These are phyloP conservation scores for Saprolegnia parasitica DNA, from an alignment of 352 stramenopile species.

Conservation along the genomic window DNA sequence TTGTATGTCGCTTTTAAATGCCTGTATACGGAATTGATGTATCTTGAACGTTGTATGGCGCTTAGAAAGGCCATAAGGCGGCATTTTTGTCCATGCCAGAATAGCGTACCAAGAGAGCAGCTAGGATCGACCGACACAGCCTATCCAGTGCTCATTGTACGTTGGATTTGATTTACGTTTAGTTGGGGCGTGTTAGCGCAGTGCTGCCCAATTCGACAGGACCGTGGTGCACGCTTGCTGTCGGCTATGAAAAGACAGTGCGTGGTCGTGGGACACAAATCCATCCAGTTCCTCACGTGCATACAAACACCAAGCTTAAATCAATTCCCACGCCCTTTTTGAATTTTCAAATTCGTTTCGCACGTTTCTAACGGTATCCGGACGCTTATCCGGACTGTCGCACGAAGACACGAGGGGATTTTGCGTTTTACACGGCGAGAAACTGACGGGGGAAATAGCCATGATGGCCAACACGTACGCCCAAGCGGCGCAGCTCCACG, in stretches of 20 bases:
- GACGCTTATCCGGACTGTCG: background rate
- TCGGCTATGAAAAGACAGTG: background rate
- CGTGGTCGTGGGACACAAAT: background rate
- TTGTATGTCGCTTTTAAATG: too few species aligned
- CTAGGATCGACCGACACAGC: too few species aligned
- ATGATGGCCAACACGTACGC: background rate
- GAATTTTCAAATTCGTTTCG: background rate
- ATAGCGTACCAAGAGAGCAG: too few species aligned
- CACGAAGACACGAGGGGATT: background rate
- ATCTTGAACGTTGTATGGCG: too few species aligned
- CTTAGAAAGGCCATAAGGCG: too few species aligned
- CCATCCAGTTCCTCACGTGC: background rate
- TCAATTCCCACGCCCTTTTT: background rate
- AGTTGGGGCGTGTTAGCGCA: background rate
- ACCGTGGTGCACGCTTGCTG: background rate
- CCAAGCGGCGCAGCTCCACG: too few species aligned
- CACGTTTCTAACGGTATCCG: background rate
- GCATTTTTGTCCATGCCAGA: too few species aligned
- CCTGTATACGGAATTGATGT: too few species aligned
- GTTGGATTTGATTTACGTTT: background rate
- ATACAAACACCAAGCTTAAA: background rate
- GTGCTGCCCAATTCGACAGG: background rate
- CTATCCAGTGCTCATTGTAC: too few species aligned
- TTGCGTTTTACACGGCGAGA: slow-evolving; percentile 2
- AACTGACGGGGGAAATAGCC: background rate